Evolutionary conservation across 768 basidiomycete genomes (phyloP).

Genomic region (Russula emetica): DNA sequence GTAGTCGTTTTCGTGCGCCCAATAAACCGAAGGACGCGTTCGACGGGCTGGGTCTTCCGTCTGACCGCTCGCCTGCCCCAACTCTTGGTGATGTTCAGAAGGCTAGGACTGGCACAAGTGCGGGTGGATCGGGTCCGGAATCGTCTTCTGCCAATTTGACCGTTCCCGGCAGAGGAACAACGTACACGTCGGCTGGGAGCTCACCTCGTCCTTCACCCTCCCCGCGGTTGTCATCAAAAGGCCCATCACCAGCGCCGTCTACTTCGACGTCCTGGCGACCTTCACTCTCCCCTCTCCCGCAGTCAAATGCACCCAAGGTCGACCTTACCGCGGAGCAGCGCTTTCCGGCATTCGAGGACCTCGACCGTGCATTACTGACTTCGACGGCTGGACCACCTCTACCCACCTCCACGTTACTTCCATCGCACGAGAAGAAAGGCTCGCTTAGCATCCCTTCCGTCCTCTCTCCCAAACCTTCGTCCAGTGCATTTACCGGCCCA

Average conservation of each 20-base stretch:
- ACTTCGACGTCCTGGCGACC: constrained; percentile 22
- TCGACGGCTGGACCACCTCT: constrained; percentile 28
- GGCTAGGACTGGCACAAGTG: constrained; percentile 62
- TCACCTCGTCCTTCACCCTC: constrained; percentile 26
- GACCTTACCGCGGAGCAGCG: constrained; percentile 59
- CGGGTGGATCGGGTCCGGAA: constrained; percentile 29
- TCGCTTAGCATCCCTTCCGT: background rate
- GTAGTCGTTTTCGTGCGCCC: constrained; percentile 14
- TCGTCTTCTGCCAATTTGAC: constrained; percentile 13
- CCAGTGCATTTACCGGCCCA: constrained; percentile 4
- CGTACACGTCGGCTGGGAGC: constrained; percentile 7
- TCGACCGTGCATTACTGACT: constrained; percentile 53
- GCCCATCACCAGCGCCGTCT: constrained; percentile 23
- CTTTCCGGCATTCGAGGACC: constrained; percentile 84
- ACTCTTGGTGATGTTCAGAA: constrained; percentile 75
- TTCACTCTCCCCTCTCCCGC: constrained; percentile 18
- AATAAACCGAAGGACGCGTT: constrained; percentile 62
- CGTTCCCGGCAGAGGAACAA: constrained; percentile 19
- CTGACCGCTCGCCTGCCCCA: constrained; percentile 48
- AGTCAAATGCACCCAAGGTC: constrained; percentile 33
- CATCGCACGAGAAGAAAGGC: constrained; percentile 11
- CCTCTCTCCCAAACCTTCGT: background rate
- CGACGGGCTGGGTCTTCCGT: constrained; percentile 60
- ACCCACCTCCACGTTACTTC: constrained; percentile 14
- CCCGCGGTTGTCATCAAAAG: constrained; percentile 17